These are phyloP conservation scores for Hypericum perforatum DNA, from an alignment of 345 rosid species.

Conservation along the genomic window DNA sequence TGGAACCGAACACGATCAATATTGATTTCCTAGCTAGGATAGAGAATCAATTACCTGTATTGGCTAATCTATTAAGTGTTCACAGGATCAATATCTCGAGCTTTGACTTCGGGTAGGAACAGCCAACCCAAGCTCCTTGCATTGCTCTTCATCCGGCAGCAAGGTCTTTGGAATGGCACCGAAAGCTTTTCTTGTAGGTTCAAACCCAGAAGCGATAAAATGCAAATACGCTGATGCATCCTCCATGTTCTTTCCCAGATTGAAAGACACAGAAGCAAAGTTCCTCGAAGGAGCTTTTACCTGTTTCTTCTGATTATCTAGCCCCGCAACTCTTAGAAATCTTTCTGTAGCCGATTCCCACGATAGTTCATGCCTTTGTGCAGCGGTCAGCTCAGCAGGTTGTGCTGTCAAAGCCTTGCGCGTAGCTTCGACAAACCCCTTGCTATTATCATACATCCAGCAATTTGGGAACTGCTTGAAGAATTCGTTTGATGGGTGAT, in stretches of 20 bases:
- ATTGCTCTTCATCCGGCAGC: slow-evolving; percentile 68
- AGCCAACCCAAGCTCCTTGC: slow-evolving; percentile 67
- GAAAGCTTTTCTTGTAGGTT: slow-evolving; percentile 59
- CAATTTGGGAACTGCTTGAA: slow-evolving; percentile 81
- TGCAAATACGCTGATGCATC: slow-evolving; percentile 70
- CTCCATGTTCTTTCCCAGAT: slow-evolving; percentile 39
- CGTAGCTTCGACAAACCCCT: slow-evolving; percentile 46
- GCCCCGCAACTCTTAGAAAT: slow-evolving; percentile 47
- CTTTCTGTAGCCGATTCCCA: slow-evolving; percentile 91
- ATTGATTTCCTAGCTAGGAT: too few relatives aligned
- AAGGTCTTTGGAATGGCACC: slow-evolving; percentile 82
- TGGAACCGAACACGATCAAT: too few relatives aligned
- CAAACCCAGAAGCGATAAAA: slow-evolving; percentile 57
- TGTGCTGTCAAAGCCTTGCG: slow-evolving; percentile 55
- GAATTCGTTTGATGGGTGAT: slow-evolving; percentile 26
- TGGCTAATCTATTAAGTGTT: not conserved
- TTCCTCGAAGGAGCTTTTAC: slow-evolving; percentile 16
- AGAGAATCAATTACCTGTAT: too few relatives aligned
- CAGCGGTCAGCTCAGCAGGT: slow-evolving; percentile 52
- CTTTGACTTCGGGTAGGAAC: slow-evolving; percentile 13
- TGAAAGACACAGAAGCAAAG: slow-evolving; percentile 45
- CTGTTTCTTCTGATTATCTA: slow-evolving; percentile 13
- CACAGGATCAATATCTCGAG: slow-evolving; percentile 8
- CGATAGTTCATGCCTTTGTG: slow-evolving; percentile 59
- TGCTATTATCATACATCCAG: slow-evolving; percentile 35